Conservation (phyloP, 257 asterid species). For the Salvia splendens region DNA sequence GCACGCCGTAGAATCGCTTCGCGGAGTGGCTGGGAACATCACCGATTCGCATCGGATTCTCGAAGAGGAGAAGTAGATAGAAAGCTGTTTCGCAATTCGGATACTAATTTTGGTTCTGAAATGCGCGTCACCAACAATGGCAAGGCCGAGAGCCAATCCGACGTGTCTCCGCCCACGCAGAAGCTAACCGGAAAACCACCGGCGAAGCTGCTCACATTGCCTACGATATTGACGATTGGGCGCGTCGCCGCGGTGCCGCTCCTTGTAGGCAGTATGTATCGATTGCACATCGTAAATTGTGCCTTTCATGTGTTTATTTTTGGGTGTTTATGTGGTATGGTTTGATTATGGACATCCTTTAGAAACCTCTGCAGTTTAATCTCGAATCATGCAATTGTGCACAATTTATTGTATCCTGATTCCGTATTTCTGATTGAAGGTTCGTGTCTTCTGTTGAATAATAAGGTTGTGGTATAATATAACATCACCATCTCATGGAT, state of each 20-base stretch:
- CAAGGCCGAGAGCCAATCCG: conserved; percentile 39
- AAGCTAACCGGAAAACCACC: conserved; percentile 38
- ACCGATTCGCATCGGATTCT: conserved; percentile 30
- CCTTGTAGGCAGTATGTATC: conserved; percentile 61
- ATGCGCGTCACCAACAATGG: conserved; percentile 56
- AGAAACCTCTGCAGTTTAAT: neutral
- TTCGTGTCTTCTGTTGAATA: neutral
- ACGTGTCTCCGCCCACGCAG: conserved; percentile 29
- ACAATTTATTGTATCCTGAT: conserved; percentile 4
- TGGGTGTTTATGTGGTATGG: neutral
- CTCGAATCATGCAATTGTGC: neutral
- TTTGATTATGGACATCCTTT: conserved; percentile 7
- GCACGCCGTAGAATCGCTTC: conserved; percentile 32
- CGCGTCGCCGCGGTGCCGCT: conserved; percentile 81
- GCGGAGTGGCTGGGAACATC: conserved; percentile 29
- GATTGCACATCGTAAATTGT: neutral
- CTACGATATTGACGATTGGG: conserved; percentile 78
- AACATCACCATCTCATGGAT: neutral
- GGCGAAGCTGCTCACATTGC: conserved; percentile 72
- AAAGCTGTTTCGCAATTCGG: conserved; percentile 16
- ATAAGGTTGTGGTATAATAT: neutral
- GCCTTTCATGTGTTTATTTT: neutral
- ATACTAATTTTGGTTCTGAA: conserved; percentile 33
- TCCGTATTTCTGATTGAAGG: conserved; percentile 7
- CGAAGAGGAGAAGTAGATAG: neutral